Conservation (phyloP, 192 early-diverging fungal species). For the Lobosporangium transversale region DNA sequence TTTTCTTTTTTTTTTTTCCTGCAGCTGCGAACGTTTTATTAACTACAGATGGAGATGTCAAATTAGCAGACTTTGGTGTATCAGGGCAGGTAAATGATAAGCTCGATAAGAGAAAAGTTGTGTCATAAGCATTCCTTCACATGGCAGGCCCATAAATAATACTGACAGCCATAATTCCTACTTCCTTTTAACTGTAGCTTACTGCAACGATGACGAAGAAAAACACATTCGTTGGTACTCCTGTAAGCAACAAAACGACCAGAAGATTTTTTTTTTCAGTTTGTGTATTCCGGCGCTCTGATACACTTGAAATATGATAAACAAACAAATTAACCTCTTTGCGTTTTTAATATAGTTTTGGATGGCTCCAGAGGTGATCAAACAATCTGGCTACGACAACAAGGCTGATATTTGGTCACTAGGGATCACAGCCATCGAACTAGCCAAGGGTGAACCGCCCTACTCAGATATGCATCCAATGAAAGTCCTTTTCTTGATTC, state of each 20-base stretch:
- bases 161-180: too few relatives aligned
- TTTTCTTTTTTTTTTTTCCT: neutral
- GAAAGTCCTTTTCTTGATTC: conserved; percentile 94
- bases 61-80: conserved; percentile 99
- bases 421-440: conserved; percentile 96
- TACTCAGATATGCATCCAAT: conserved; percentile 94
- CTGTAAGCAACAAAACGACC: conserved; percentile 70
- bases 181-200: conserved; percentile 49
- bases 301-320: too few relatives aligned
- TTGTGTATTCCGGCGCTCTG: too few relatives aligned
- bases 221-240: conserved; percentile 98
- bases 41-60: conserved; percentile 82
- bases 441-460: conserved; percentile 93
- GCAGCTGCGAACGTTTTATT: conserved; percentile 84
- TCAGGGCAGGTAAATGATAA: conserved; percentile 82
- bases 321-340: too few relatives aligned
- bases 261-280: too few relatives aligned
- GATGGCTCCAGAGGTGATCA: conserved; percentile 97
- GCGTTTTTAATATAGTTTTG: conserved; percentile 68
- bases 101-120: too few relatives aligned
- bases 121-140: too few relatives aligned
- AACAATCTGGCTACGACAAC: conserved; percentile 92
- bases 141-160: too few relatives aligned
- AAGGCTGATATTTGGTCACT: conserved; percentile 99
- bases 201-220: conserved; percentile 93